Percentiles rank a stretch among this genome's conserved stretches.
Evolutionary conservation across 208 protist genomes (phyloP).

Genomic region (Tritrichomonas foetus): DNA sequence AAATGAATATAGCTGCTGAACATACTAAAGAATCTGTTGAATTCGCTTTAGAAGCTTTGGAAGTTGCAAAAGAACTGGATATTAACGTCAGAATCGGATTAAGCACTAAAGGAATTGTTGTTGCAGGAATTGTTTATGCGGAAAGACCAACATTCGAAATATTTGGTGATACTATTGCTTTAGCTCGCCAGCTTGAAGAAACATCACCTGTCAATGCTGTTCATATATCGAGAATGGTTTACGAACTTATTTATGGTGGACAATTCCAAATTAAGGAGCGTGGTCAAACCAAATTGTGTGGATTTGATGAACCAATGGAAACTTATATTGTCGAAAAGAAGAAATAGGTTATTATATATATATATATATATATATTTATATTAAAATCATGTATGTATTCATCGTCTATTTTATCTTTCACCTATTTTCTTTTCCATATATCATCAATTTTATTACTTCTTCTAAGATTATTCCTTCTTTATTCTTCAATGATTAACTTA

Average conservation of each 20-base stretch:
- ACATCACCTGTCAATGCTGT: not conserved
- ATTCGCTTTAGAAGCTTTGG: not conserved
- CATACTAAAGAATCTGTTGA: not conserved
- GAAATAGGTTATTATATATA: no score
- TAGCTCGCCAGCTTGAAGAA: not conserved
- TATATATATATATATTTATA: no score
- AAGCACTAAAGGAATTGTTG: not conserved
- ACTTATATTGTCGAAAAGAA: not conserved
- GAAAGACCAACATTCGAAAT: slow-evolving; percentile 39
- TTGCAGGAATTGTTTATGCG: not conserved
- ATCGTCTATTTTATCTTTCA: no score
- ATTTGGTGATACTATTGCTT: not conserved
- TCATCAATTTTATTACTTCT: no score
- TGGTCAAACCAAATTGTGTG: not conserved
- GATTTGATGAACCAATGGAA: not conserved
- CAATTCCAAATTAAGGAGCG: slow-evolving; percentile 11
- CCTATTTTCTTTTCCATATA: no score
- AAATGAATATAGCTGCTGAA: not conserved
- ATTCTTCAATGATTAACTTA: no score
- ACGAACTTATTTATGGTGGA: not conserved
- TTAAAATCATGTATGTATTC: no score
- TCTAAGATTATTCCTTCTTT: no score
- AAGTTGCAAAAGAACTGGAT: not conserved
- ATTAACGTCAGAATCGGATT: not conserved
- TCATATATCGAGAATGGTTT: not conserved